Base-by-base conservation (phyloP, 2,329 filamentous ascomycete genomes). In the Elsinoe perseae region DNA sequence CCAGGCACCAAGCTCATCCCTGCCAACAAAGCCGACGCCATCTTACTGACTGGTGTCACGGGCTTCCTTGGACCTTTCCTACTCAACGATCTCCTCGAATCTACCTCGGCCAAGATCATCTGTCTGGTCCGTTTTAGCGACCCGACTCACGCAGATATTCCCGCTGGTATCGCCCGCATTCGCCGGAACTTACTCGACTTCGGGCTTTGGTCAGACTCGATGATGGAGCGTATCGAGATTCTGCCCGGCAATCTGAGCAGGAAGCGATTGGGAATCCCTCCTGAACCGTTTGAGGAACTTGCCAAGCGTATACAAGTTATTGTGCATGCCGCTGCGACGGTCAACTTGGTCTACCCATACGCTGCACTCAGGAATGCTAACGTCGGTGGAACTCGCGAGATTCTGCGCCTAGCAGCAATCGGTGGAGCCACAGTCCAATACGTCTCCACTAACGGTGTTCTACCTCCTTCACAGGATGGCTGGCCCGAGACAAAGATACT, bases 261-360 rank as follows among this genome's bases (percentile, higher is more conserved):
- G 32, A 82, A 81, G 64, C 78, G 81, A 1, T 78, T 92, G 14
- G 87, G 87, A 54, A 77, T 91, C 18, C 77, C 82, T 0, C 77
- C 80, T 0, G 80, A 85, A 10, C 76, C 73, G 0, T 91, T 89
- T 62, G 77, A 84, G 21, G 77, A 83, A 25, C 75, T 91, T 6
- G 83, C 83, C 1, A 69, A 74, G 9, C 80, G 82, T 5, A 77
- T 88, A 1, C 77, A 91, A 59, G 86, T 89, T 32, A 85, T 92
- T 57, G 76, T 91, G 1, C 87, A 92, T 66, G 84, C 86, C 32
- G 87, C 83, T 23, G 87, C 87, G 4, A 87, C 84, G 0, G 87
- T 92, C 64, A 89, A 89, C 66, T 74, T 92, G 50, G 86, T 92
- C 0, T 91, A 92, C 62, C 87, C 87, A 0, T 91, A 91, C 62